Conservation (phyloP, 2,329 filamentous ascomycete genomes). For the Penicillium digitatum region DNA sequence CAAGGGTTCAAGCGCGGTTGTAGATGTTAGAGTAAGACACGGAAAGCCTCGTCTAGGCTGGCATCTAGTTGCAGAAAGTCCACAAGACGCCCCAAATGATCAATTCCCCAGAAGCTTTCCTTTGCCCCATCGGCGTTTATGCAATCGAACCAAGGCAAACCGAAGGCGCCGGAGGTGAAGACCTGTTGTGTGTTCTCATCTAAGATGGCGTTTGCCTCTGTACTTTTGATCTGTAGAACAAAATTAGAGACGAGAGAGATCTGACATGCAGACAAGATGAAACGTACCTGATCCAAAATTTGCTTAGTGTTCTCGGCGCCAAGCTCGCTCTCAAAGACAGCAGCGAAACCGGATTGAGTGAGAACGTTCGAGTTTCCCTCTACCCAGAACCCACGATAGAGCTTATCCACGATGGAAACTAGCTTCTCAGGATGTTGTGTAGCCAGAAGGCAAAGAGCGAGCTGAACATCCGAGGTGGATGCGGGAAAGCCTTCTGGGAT, state of each 20-base stretch:
- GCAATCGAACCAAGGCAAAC: constrained; percentile 58
- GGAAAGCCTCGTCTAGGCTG: constrained; percentile 25
- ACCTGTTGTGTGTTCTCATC: constrained; percentile 49
- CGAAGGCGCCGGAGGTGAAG: constrained; percentile 55
- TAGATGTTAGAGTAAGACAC: constrained; percentile 22
- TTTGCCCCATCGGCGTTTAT: constrained; percentile 52
- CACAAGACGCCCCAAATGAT: constrained; percentile 55
- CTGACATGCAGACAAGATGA: neutral
- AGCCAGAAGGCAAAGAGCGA: constrained; percentile 6
- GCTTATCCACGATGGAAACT: neutral
- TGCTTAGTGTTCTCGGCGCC: neutral
- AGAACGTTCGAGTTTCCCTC: constrained; percentile 1
- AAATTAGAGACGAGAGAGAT: neutral
- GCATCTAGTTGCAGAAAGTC: constrained; percentile 52
- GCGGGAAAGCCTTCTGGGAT: constrained; percentile 13
- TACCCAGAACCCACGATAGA: constrained; percentile 10
- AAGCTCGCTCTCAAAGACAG: constrained; percentile 3
- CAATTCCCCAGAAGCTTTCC: constrained; percentile 58
- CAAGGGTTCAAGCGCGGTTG: neutral
- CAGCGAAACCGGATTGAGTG: neutral
- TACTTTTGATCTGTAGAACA: constrained; percentile 19
- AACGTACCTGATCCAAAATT: neutral
- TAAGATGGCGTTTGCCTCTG: constrained; percentile 47
- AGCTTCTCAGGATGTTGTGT: constrained; percentile 3
- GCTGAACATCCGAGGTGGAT: constrained; percentile 7